phyloP scores from a whole-genome alignment of 2,329 filamentous ascomycete species.

The Pseudogymnoascus sp. region DNA sequence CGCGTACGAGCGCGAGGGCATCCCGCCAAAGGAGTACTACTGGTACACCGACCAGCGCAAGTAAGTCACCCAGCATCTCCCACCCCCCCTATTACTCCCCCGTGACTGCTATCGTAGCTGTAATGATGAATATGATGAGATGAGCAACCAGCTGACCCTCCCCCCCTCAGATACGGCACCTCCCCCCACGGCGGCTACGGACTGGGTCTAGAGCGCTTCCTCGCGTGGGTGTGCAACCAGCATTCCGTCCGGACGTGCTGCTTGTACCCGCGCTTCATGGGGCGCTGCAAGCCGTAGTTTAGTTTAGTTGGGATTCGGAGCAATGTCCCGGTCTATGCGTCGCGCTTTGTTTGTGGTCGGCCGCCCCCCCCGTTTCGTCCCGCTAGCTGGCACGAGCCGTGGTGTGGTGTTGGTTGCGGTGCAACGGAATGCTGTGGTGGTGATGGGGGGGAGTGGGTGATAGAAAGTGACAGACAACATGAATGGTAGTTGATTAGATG shows the following conservation, averaged over 20 bases:
- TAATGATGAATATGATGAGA: background rate
- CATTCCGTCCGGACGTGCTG: slow-evolving; percentile 58
- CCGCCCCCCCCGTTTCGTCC: background rate
- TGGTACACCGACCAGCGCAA: slow-evolving; percentile 98
- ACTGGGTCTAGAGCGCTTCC: slow-evolving; percentile 73
- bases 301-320: slow-evolving; percentile 18
- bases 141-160: slow-evolving; percentile 54
- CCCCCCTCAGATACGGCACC: slow-evolving; percentile 61
- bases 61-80: slow-evolving; percentile 43
- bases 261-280: slow-evolving; percentile 74
- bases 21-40: slow-evolving; percentile 80
- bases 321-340: background rate
- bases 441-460: background rate
- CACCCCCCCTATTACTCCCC: background rate
- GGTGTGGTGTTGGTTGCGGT: background rate
- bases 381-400: background rate
- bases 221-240: slow-evolving; percentile 56
- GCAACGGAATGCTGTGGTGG: background rate
- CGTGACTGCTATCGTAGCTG: background rate
- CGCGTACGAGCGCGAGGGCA: slow-evolving; percentile 79
- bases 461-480: background rate
- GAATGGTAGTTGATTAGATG: background rate
- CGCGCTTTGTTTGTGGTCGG: background rate
- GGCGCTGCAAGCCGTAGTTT: slow-evolving; percentile 67
- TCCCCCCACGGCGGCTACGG: slow-evolving; percentile 90